Percentiles rank a stretch among this genome's conserved stretches.
Evolutionary conservation across 2,329 filamentous ascomycete genomes (phyloP).

Genomic region (Fusarium gaditjirri): DNA sequence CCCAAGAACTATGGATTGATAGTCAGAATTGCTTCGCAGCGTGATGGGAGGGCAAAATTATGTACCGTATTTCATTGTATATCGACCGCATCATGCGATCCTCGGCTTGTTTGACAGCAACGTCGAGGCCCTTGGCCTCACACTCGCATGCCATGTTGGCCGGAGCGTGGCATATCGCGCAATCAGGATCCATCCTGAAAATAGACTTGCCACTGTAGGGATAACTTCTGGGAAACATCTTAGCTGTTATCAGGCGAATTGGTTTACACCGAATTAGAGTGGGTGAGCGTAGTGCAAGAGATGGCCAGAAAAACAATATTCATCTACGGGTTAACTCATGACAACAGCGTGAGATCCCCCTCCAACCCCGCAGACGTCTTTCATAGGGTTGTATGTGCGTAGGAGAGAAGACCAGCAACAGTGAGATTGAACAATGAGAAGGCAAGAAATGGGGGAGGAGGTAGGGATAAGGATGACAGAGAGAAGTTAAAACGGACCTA

Average conservation of each 20-base stretch:
- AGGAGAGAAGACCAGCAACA: conserved; percentile 30
- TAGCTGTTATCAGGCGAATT: conserved; percentile 50
- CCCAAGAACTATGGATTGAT: conserved; percentile 63
- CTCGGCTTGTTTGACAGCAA: conserved; percentile 72
- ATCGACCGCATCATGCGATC: conserved; percentile 70
- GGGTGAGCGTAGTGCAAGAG: conserved; percentile 19
- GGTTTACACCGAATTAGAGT: conserved; percentile 23
- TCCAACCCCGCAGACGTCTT: conserved; percentile 43
- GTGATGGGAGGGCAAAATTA: background rate
- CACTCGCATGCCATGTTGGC: conserved; percentile 70
- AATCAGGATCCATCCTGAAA: conserved; percentile 75
- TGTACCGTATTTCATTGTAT: conserved; percentile 72
- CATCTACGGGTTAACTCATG: conserved; percentile 43
- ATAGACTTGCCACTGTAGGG: conserved; percentile 59
- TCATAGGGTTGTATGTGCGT: conserved; percentile 43
- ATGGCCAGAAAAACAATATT: conserved; percentile 35
- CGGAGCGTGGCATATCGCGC: conserved; percentile 72
- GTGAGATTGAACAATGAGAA: conserved; percentile 30
- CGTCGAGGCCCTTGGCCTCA: conserved; percentile 72
- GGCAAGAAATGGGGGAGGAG: conserved; percentile 35
- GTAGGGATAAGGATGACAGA: conserved; percentile 29
- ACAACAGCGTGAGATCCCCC: conserved; percentile 41
- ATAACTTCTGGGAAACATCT: conserved; percentile 63
- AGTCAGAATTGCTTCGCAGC: conserved; percentile 16
- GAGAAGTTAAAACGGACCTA: conserved; percentile 46